These are phyloP conservation scores for Fusarium sp. DNA, from an alignment of 2,329 filamentous ascomycete species.

Conservation along the genomic window DNA sequence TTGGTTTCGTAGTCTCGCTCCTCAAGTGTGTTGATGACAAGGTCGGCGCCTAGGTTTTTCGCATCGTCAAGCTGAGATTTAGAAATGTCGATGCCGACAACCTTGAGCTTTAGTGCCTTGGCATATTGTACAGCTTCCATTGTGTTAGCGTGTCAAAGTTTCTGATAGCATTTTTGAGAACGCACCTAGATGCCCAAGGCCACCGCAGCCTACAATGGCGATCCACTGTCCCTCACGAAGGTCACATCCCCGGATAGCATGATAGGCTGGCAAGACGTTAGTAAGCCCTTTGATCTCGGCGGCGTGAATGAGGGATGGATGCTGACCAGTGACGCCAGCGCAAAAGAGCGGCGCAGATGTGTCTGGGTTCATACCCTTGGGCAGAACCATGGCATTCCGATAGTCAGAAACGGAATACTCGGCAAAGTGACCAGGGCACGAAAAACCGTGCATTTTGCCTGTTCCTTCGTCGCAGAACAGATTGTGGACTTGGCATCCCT, in stretches of 20 bases:
- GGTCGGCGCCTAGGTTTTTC: slow-evolving; percentile 54
- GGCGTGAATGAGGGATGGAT: not conserved
- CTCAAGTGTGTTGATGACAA: slow-evolving; percentile 55
- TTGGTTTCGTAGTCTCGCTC: slow-evolving; percentile 51
- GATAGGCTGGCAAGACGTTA: slow-evolving; percentile 42
- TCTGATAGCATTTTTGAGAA: not conserved
- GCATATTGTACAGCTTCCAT: slow-evolving; percentile 57
- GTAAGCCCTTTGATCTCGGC: not conserved
- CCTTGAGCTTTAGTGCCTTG: slow-evolving; percentile 58
- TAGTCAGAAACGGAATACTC: slow-evolving; percentile 61
- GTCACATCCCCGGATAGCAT: slow-evolving; percentile 52
- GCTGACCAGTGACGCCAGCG: slow-evolving; percentile 58
- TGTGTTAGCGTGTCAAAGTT: not conserved
- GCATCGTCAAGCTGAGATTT: slow-evolving; percentile 55
- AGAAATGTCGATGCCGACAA: slow-evolving; percentile 58
- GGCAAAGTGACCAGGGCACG: slow-evolving; percentile 58
- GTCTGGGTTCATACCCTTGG: slow-evolving; percentile 45
- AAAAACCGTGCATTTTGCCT: slow-evolving; percentile 57
- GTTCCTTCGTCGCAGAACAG: slow-evolving; percentile 52
- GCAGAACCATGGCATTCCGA: slow-evolving; percentile 56
- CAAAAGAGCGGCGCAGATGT: slow-evolving; percentile 59
- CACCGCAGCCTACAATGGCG: slow-evolving; percentile 58
- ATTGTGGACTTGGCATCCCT: slow-evolving; percentile 59
- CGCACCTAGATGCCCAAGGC: slow-evolving; percentile 52
- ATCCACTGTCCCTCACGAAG: slow-evolving; percentile 53